Evolutionary conservation across 2,329 filamentous ascomycete species (phyloP).

Genomic region (Fusarium acutatum): DNA sequence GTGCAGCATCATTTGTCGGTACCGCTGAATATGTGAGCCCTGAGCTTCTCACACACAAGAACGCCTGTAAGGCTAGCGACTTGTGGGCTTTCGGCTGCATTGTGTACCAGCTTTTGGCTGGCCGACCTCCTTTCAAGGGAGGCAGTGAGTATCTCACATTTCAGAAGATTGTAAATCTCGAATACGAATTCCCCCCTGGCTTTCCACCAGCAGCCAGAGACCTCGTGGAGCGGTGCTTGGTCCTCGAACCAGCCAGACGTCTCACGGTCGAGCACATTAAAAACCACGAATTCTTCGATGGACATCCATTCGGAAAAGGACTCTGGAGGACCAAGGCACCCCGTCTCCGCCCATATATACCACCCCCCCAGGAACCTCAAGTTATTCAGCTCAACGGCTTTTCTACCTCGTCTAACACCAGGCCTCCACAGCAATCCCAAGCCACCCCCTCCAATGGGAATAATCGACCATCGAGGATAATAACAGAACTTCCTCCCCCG

Average conservation of each 20-base stretch:
- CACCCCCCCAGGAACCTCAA: slow-evolving; percentile 76
- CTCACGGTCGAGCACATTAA: slow-evolving; percentile 96
- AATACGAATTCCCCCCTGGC: slow-evolving; percentile 90
- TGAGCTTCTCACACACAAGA: slow-evolving; percentile 95
- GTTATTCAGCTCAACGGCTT: slow-evolving; percentile 77
- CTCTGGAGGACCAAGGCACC: slow-evolving; percentile 93
- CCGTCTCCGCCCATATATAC: slow-evolving; percentile 82
- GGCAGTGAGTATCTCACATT: slow-evolving; percentile 97
- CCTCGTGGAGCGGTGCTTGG: slow-evolving; percentile 87
- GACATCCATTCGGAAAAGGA: slow-evolving; percentile 81
- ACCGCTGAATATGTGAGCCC: slow-evolving; percentile 99
- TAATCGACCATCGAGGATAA: slow-evolving; percentile 77
- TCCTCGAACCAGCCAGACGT: slow-evolving; percentile 84
- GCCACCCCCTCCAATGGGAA: slow-evolving; percentile 53
- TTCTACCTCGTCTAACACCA: slow-evolving; percentile 45
- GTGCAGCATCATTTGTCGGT: slow-evolving; percentile 94
- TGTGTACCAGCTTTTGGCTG: slow-evolving; percentile 93
- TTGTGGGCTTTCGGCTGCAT: slow-evolving; percentile 99
- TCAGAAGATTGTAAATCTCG: slow-evolving; percentile 94
- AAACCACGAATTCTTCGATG: slow-evolving; percentile 94
- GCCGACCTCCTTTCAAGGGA: slow-evolving; percentile 96
- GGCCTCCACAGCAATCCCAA: slow-evolving; percentile 48
- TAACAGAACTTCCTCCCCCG: slow-evolving; percentile 95
- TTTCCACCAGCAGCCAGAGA: slow-evolving; percentile 89
- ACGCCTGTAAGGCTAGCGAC: slow-evolving; percentile 96